These are phyloP conservation scores for Eleusine coracana DNA, from an alignment of 176 grass and related monocot species.

Conservation along the genomic window DNA sequence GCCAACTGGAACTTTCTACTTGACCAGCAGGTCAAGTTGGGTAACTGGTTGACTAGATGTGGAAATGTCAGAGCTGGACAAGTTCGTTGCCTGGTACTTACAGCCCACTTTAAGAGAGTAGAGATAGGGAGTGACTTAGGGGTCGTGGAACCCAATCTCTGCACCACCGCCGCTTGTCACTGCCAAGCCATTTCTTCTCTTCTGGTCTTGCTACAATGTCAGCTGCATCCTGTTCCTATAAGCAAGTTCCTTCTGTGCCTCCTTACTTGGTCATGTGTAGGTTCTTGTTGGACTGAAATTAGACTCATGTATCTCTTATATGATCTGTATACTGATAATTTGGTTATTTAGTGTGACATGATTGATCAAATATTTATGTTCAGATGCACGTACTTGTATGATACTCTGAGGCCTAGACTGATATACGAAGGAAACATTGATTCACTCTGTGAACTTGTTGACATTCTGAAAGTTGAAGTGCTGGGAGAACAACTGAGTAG, in stretches of 20 bases:
- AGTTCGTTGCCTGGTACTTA: neutral
- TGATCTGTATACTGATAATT: slow-evolving; percentile 15
- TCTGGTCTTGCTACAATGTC: neutral
- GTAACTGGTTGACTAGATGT: neutral
- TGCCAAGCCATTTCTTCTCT: neutral
- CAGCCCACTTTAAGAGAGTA: neutral
- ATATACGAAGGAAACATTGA: slow-evolving; percentile 97
- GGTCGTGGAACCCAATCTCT: neutral
- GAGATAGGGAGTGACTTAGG: slow-evolving; percentile 5
- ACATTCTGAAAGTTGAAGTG: slow-evolving; percentile 96
- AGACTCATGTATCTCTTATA: neutral
- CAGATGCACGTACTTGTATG: slow-evolving; percentile 94
- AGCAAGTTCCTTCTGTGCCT: neutral
- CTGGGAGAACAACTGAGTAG: slow-evolving; percentile 79
- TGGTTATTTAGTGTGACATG: neutral
- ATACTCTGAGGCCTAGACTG: slow-evolving; percentile 88
- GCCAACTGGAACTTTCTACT: neutral
- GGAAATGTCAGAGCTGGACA: neutral
- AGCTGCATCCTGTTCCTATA: neutral
- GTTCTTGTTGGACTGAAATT: neutral
- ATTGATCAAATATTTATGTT: slow-evolving; percentile 27
- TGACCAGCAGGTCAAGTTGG: neutral
- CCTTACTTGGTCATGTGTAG: neutral
- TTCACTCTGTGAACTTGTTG: slow-evolving; percentile 90
- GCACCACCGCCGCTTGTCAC: neutral